Conservation (phyloP, 2,329 filamentous ascomycete genomes). For the Colletotrichum incanum region DNA sequence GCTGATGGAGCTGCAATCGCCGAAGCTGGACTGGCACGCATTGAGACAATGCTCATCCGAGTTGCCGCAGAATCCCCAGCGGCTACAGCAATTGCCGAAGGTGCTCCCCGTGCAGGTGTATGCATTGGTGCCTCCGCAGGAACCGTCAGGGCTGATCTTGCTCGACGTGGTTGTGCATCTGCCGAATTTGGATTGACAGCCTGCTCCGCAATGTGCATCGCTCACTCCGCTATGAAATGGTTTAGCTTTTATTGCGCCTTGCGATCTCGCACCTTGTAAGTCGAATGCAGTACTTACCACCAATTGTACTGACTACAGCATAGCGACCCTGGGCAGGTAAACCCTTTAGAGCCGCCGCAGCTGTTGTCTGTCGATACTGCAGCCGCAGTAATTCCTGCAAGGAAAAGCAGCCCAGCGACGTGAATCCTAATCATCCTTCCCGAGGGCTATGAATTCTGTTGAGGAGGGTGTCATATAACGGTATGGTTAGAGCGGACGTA, state of each 20-base stretch:
- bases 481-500: background rate
- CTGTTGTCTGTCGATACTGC: constrained; percentile 51
- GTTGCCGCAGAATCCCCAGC: constrained; percentile 44
- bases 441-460: background rate
- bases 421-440: constrained; percentile 3
- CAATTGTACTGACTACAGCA: constrained; percentile 35
- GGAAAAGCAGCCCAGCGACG: background rate
- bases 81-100: constrained; percentile 43
- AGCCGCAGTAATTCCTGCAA: background rate
- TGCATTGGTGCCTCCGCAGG: constrained; percentile 56
- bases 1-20: constrained; percentile 41
- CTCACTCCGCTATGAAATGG: constrained; percentile 4
- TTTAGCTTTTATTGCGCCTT: background rate
- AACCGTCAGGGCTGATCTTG: constrained; percentile 51
- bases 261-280: too few relatives aligned
- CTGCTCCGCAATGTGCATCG: constrained; percentile 29
- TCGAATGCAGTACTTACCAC: constrained; percentile 20
- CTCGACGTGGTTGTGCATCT: constrained; percentile 12
- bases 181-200: constrained; percentile 31
- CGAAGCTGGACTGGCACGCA: constrained; percentile 41
- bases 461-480: background rate
- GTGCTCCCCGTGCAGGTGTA: constrained; percentile 56
- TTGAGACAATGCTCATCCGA: constrained; percentile 41
- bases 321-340: constrained; percentile 52
- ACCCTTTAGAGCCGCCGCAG: constrained; percentile 57